Base-by-base conservation (phyloP, 139 green algal species). In the Dunaliella sp. region DNA sequence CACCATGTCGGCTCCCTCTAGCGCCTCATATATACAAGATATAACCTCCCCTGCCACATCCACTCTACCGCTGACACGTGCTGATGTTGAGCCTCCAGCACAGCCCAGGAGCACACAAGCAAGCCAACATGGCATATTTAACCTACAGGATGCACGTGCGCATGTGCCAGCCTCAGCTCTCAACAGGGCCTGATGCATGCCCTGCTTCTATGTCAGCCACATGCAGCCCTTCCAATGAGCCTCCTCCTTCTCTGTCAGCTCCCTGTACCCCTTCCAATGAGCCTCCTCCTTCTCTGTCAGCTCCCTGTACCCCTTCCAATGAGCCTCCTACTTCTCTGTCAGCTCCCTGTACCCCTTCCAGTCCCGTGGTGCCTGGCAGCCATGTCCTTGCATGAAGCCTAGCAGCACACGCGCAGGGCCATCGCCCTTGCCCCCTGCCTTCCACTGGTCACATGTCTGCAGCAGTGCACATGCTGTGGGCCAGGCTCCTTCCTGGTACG, bases 281-380 rank as follows among this genome's bases (percentile, higher is more conserved):
- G 97, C 97, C 0, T 94, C 93, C 37, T 65, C 22, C 84, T 88
- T 95, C 57, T 88, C 75, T 32, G 93, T 78, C 26, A 65, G 35
- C 3, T 58, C 89, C 95, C 99, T 98, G 81, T 95, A 93, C 2
- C 88, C 78, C 83, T n/a, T n/a, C n/a, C n/a, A n/a, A 98, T 88
- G 89, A 98, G 90, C 37, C 93, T 93, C 12, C 81, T 84, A 98
- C 88, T 98, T 98, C 73, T 98, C 96, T 0, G 94, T 96, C 0
- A 98, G 93, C 89, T 97, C 96, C 1, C 96, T 85, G 79, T 89
- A 97, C 2, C 96, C 96, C 35, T 82, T 85, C 96, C 97, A 99
- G 79, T 85, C 86, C 0, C 59, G 16, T 0, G 97, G 97, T 0
- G 95, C 93, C 37, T 65, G 21, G 84, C 88, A 95, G 65, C 88